Conservation (phyloP, 1,139 yeast species). For the Hanseniaspora sp. region DNA sequence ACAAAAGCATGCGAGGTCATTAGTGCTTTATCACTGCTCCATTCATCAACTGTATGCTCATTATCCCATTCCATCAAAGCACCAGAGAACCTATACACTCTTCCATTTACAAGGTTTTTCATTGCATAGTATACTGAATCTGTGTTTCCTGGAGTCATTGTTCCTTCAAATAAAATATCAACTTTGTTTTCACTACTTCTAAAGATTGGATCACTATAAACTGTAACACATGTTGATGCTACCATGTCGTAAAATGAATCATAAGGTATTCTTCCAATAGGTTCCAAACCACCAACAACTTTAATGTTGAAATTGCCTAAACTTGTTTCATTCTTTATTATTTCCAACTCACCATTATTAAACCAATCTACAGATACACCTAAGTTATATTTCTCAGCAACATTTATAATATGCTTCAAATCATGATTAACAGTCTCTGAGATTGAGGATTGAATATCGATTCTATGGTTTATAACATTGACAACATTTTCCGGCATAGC, state of each 20-base stretch:
- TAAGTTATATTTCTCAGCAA: constrained; percentile 37
- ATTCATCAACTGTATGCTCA: constrained; percentile 19
- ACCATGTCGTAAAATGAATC: constrained; percentile 36
- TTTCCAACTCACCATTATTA: not conserved
- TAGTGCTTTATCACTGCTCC: constrained; percentile 12
- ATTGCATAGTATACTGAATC: constrained; percentile 58
- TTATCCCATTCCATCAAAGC: constrained; percentile 22
- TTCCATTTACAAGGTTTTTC: constrained; percentile 32
- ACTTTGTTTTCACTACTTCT: constrained; percentile 31
- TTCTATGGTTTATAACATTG: constrained; percentile 39
- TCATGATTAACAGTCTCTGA: constrained; percentile 33
- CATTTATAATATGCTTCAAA: constrained; percentile 29
- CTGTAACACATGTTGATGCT: constrained; percentile 34
- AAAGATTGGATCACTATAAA: constrained; percentile 12
- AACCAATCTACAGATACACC: constrained; percentile 31
- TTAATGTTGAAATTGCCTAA: constrained; percentile 40
- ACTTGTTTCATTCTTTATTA: constrained; percentile 24
- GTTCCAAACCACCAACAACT: constrained; percentile 31
- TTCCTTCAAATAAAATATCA: constrained; percentile 39
- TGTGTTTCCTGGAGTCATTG: constrained; percentile 62
- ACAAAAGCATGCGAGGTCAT: constrained; percentile 17
- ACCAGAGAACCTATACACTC: constrained; percentile 52
- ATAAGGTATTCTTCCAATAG: constrained; percentile 35
- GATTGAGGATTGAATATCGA: constrained; percentile 36
- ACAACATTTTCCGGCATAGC: constrained; percentile 45